Evolutionary conservation across 768 basidiomycete species (phyloP), one percentile per base, ranked within the genome.

Genomic region (Trametes villosa): DNA sequence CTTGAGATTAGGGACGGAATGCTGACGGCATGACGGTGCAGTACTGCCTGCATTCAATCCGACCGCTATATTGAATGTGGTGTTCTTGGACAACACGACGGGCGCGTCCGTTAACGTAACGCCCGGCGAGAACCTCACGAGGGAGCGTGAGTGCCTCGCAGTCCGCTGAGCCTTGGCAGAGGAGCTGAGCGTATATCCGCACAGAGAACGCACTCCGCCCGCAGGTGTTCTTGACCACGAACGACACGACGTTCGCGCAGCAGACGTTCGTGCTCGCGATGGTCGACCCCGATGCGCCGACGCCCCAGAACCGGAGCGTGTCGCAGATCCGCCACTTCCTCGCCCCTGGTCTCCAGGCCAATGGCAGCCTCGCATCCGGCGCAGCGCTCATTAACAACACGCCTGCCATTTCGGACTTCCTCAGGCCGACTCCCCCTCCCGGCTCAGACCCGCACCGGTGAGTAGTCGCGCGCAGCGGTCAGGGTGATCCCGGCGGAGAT

Each of bases 231-330:
- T 51, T 65, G 46, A 45, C 48, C 0, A 46, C 49, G 1, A 59
- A 61, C 18, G 46, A 49, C 24, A 58, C 64, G 24, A 49, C 49
- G 18, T 42, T 60, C 12, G 57, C 29, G 9, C 26, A 40, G 40
- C 61, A 67, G 46, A 67, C 64, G 5, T 75, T 72, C 53, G 70
- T 74, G 33, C 59, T 75, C 24, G 72, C 69, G 2, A 68, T 71
- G 50, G 68, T 75, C n/a, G 74, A 74, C 44, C 73, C 70, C 0
- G 74, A 75, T 60, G 73, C 73, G 0, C 74, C 72, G 3, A 73
- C 74, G 1, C 74, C 74, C 18, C 69, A 73, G 40, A 56, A 67
- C 53, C 67, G 69, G 9, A 69, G 69, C 0, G 41, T 22, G 2
- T 63, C 71, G 8, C 69, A 75, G 31, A 69, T 75, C 46, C 64